Evolutionary conservation across 306 rosid genomes (phyloP).

Genomic region (Ceratonia siliqua): DNA sequence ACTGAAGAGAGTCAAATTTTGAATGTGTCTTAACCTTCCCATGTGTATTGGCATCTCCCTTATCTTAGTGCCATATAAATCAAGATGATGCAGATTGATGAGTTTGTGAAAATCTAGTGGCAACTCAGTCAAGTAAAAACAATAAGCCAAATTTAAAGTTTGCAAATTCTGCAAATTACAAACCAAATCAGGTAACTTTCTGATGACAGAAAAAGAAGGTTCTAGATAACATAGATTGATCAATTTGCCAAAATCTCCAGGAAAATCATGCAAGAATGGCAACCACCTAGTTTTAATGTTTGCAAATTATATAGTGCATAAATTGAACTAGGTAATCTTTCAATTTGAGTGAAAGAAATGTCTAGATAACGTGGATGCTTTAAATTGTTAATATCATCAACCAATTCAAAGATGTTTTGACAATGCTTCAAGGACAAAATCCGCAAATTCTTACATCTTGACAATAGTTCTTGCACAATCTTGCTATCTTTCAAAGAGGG

Average conservation of each 20-base stretch:
- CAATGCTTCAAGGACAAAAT: neutral
- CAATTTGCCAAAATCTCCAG: neutral
- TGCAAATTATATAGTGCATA: neutral
- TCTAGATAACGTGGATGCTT: neutral
- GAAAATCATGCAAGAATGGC: neutral
- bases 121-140: neutral
- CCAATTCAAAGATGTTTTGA: neutral
- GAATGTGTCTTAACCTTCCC: constrained; percentile 16
- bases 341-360: neutral
- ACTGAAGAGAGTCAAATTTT: neutral
- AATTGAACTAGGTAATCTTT: neutral
- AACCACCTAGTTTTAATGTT: neutral
- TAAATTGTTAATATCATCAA: neutral
- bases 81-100: constrained; percentile 2
- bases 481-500: neutral
- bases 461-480: neutral
- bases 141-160: neutral
- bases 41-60: neutral
- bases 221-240: neutral
- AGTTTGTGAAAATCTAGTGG: constrained; percentile 18
- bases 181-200: constrained; percentile 25
- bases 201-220: neutral
- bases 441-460: neutral
- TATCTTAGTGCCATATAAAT: neutral
- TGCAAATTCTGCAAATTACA: constrained; percentile 31